Evolutionary conservation across 2,329 filamentous ascomycete genomes (phyloP), one percentile per base, ranked within the genome.

Genomic region (Berkeleyomyces basicola): DNA sequence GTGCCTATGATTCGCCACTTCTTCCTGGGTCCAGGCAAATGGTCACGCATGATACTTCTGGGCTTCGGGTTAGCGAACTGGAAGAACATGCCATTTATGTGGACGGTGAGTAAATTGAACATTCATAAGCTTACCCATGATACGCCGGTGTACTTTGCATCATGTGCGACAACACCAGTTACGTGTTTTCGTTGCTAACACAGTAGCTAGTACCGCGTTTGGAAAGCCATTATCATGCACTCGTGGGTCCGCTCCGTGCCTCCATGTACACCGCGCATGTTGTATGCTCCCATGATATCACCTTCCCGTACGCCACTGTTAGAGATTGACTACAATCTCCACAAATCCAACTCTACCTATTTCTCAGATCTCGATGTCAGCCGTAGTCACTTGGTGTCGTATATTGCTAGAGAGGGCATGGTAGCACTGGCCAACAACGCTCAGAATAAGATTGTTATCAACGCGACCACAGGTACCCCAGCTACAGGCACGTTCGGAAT

Each of bases 301-400:
- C 76, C 78, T 46, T 82, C 85, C 5, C 82, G 84, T 69, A 82
- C 86, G 11, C 82, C 87, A 0, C 74, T 87, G 61, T 79, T 87
- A 67, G 90, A 95, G 74, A 89, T 85, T 69, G 91, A 96, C 75
- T 90, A 90, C 76, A 92, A 93, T 75, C 70, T 90, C 51, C 87
- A 92, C 78, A 90, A 91, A 72, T 85, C 84, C 66, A 89, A 90
- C 75, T 83, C 82, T 68, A 95, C 90, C 39, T 95, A 95, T 76
- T 95, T 95, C 71, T 78, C 84, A 67, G 90, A 95, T 73, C 83
- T 95, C 67, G 90, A 95, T 73, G 81, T 92, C 65, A 83, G 86
- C 46, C 87, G 93, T 63, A 87, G 87, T 0, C 88, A 95, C 67
- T 82, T 93, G 7, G 83, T 95, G 61, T 86, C 84, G 58, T 82